Evolutionary conservation across 345 rosid genomes (phyloP), one percentile per base, ranked within the genome.

Genomic region (Camelina sativa): DNA sequence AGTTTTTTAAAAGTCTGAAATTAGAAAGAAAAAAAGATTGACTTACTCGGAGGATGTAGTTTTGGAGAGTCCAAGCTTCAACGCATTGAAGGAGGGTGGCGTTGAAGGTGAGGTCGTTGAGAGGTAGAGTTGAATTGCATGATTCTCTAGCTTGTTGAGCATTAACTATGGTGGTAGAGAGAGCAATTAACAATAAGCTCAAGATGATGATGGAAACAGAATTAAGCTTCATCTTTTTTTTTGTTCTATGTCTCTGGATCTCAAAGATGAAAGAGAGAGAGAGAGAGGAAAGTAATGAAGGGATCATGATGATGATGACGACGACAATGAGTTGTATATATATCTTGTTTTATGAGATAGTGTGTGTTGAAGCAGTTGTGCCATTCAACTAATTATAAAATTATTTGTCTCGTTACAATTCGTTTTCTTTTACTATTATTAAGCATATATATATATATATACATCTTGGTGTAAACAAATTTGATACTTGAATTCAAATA

Each of bases 21-120:
- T n/a, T 61, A 8, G 15, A 53, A 68, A 68, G 40, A 25, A 25
- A 25, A 23, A 25, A 25, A 25, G 28, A 25, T 10, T 6, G 19
- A 84, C 91, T 72, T 88, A 93, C 98, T 57, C 97, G 76, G 77
- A 93, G 89, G 63, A 91, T 71, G 82, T 34, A 91, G 30, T 80
- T 57, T 1, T 81, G 69, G 11, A 28, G 1, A 40, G 8, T 20
- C 97, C 97, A 91, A 8, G 77, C 88, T 9, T 80, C 28, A n/a
- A 74, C 54, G 71, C 97, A 91, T 4, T 73, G 75, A 65, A 87
- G 88, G 47, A 86, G 79, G n/a, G 82, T 41, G 0, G 79, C 2
- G 63, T 85, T 79, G 51, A 87, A 82, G 67, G 85, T 80, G n/a
- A 80, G 77, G 60, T 41, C 46, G 6, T 63, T 68, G 47, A 91